Percentiles rank a stretch among this genome's conserved stretches.
Evolutionary conservation across 352 stramenopile genomes (phyloP).

Genomic region (Phytopythium litorale): DNA sequence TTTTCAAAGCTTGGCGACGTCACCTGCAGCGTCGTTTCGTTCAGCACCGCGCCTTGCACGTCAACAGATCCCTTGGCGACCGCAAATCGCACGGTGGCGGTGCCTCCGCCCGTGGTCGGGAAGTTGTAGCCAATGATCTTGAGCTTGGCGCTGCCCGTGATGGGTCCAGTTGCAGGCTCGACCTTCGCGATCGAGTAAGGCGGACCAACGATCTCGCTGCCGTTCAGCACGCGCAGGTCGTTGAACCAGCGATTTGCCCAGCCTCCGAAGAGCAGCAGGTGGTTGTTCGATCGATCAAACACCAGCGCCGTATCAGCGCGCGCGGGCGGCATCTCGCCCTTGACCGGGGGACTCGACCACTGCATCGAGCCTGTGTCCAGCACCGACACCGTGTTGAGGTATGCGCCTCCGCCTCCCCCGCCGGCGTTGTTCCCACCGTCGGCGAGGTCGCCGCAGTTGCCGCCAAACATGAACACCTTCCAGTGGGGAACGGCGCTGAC

Average conservation of each 20-base stretch:
- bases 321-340: constrained; percentile 79
- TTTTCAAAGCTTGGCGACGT: constrained; percentile 94
- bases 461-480: constrained; percentile 98
- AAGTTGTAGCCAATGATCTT: constrained; percentile 94
- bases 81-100: constrained; percentile 88
- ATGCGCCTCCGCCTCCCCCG: constrained; percentile 25
- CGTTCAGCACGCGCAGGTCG: constrained; percentile 91
- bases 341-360: constrained; percentile 58
- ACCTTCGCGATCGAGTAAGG: constrained; percentile 94
- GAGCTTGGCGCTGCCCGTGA: constrained; percentile 91
- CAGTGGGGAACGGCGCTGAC: constrained; percentile 95
- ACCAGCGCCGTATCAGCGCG: constrained; percentile 93
- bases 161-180: constrained; percentile 88
- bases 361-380: constrained; percentile 90
- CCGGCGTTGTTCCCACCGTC: constrained; percentile 85
- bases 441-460: constrained; percentile 92
- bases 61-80: constrained; percentile 93
- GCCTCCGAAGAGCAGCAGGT: constrained; percentile 94
- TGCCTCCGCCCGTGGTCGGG: constrained; percentile 7
- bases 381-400: constrained; percentile 88
- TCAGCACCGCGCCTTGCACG: constrained; percentile 84
- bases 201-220: constrained; percentile 93
- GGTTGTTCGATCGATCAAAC: constrained; percentile 89
- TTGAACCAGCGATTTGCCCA: constrained; percentile 97
- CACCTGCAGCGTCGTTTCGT: constrained; percentile 84